Evolutionary conservation across 2,329 filamentous ascomycete species (phyloP), one percentile per base, ranked within the genome.

Genomic region (Monilinia vaccinii-corymbosi): DNA sequence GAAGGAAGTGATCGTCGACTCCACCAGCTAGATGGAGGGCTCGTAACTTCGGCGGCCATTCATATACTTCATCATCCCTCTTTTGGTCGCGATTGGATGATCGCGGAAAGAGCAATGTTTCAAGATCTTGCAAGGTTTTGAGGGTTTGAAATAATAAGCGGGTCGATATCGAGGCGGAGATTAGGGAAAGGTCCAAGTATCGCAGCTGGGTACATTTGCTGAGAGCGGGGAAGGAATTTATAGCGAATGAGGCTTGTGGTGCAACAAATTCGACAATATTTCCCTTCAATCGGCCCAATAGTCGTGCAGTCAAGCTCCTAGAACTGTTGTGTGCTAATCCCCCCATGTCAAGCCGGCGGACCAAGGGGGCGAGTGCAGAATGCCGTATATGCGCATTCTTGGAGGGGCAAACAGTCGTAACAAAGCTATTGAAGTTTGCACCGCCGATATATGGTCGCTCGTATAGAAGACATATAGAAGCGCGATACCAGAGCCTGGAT

Each of bases 361-460:
- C 71, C 13, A 72, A 58, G 2, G 64, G 51, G 1, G 70, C 65
- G 6, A 73, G 63, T 1, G 69, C 59, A 9, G 68, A 69, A 46
- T 65, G 64, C 23, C 67, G 67, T n/a, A 72, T 69, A 42, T 71
- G 69, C 2, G 71, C 71, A 63, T 72, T 72, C 58, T 72, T 72
- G 34, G 71, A 71, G 14, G 71, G 71, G 60, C 71, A 73, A 10
- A 73, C 63, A 3, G 71, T 72, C 6, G 42, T 60, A 18, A 72
- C 68, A 57, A 73, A 73, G 44, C 60, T 38, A 21, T 64, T 61
- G 63, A 72, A 72, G 58, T 72, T 72, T 9, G 60, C 55, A 3
- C 70, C 69, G 25, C 58, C 63, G 13, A 73, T 61, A 50, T 65
- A 64, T 1, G 71, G 71, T 9, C 60, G 63, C 23, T 62, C 55